Evolutionary conservation across 495 filamentous ascomycete genomes (phyloP), one percentile per base, ranked within the genome.

Genomic region (Glutinoglossum americanum): DNA sequence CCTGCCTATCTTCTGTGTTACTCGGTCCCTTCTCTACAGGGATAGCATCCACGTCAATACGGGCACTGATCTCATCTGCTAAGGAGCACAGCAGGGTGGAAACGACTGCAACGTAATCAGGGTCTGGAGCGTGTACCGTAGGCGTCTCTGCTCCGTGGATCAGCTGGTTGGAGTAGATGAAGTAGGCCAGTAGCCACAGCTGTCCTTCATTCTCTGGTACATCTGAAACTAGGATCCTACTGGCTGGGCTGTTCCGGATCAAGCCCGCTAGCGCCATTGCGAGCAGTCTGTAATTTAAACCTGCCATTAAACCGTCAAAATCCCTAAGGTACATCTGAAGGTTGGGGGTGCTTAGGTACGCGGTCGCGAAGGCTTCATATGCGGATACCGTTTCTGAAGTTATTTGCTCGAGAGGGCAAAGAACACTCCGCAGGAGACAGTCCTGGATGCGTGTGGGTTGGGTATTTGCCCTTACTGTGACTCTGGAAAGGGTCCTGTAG

Each of bases 161-260:
- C 61, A 71, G 65, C 17, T 77, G 75, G 61, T 84, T 79, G 49
- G 94, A 78, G 62, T 76, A 85, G 54, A 96, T 83, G 59, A 88
- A 80, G 64, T 94, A 84, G 23, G 83, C 76, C 53, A 95, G 69
- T 23, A 98, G 72, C 83, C 89, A 93, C 23, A 89, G 69, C 17
- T 75, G 73, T 51, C 63, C 62, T 55, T 70, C 63, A 10, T 63
- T 64, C 33, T 73, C 69, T 9, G 33, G 27, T 21, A 64, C 41
- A 45, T 45, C 41, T 6, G n/a, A 27, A 7, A 17, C 57, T 28
- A 25, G 32, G 25, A 33, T 15, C 1, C 68, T 63, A 54, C 21
- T 28, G 9, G 33, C 26, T 0, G 35, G 30, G 17, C 39, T 35
- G 30, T 57, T 56, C 25, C 30, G 48, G 61, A 51, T 45, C 51